Evolutionary conservation across 2,329 filamentous ascomycete genomes (phyloP), one percentile per base, ranked within the genome.

Genomic region (Aaosphaeria pasadenensis): DNA sequence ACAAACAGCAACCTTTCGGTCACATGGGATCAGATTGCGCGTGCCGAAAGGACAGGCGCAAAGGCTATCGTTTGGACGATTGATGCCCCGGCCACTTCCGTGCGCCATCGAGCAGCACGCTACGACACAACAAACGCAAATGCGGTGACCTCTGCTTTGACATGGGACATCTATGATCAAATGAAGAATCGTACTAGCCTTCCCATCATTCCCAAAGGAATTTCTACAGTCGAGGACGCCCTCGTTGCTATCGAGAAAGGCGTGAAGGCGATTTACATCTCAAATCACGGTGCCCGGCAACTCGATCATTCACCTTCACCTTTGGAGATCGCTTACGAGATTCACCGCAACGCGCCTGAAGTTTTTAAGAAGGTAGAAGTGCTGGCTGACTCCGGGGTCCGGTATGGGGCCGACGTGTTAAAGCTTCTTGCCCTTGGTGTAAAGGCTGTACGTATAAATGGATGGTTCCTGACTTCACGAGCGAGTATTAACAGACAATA

Each of bases 271-370:
- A 68, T 73, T 45, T 71, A 68, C 55, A 58, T 74, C 40, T 71
- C 68, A 42, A 74, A 74, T 58, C 71, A 73, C 54, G 71, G 71
- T 17, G 71, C 71, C 7, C 63, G 71, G 42, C 65, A 69, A 42
- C 59, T 71, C 44, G 71, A 73, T 67, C 42, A 76, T n/a, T 75
- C 78, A 3, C 85, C 86, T 0, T 86, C 81, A 0, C 82, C 86
- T 1, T 83, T 87, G 7, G 88, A 94, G 59, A 83, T 92, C 44
- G 87, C 87, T 4, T 81, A 89, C 6, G 88, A 90, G 52, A 85
- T 90, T 45, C 86, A 88, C 67, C 84, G 81, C n/a, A 48, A 66
- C 11, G 68, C 60, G 11, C 71, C 71, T 0, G 63, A 69, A 11
- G 62, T 74, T 13, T 72, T 74, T 54, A 54, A 63, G 42, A 52